Evolutionary conservation across 2,329 filamentous ascomycete species (phyloP).

Genomic region (Cladosporium sp.): DNA sequence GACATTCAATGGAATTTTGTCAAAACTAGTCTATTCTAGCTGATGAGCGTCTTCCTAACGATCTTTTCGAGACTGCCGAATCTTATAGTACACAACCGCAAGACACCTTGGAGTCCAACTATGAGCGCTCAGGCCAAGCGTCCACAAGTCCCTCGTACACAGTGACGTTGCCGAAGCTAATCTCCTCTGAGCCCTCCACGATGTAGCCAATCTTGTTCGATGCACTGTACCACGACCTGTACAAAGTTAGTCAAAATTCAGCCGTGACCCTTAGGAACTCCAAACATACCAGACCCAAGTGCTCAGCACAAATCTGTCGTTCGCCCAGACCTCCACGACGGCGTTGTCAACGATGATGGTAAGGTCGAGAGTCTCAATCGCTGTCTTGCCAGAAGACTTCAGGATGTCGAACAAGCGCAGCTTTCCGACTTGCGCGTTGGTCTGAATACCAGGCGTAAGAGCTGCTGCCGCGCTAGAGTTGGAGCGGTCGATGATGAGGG

Average conservation of each 20-base stretch:
- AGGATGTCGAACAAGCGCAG: slow-evolving; percentile 40
- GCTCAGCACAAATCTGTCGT: slow-evolving; percentile 39
- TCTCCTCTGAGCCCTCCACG: slow-evolving; percentile 31
- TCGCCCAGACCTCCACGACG: slow-evolving; percentile 38
- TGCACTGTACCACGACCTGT: slow-evolving; percentile 32
- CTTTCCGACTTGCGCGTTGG: slow-evolving; percentile 35
- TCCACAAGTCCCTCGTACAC: slow-evolving; percentile 37
- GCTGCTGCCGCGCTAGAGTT: slow-evolving; percentile 37
- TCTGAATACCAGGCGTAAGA: slow-evolving; percentile 38
- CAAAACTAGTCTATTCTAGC: too few species aligned
- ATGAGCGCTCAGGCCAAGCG: slow-evolving; percentile 32
- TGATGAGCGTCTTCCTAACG: too few species aligned
- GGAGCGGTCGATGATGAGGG: slow-evolving; percentile 38
- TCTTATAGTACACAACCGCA: too few species aligned
- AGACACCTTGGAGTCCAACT: background rate
- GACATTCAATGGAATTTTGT: too few species aligned
- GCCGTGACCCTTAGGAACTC: background rate
- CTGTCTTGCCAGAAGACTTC: slow-evolving; percentile 21
- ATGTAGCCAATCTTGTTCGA: slow-evolving; percentile 36
- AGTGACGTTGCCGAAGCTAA: slow-evolving; percentile 31
- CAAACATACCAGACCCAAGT: slow-evolving; percentile 37
- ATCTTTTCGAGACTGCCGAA: too few species aligned
- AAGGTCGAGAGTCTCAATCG: slow-evolving; percentile 37
- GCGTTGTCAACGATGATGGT: slow-evolving; percentile 39
- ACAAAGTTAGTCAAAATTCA: background rate